A percentile compares a stretch with the other conserved stretches of the same genome.
Evolutionary conservation across 1,139 yeast species (phyloP).

Genomic region (Yueomyces sp.): DNA sequence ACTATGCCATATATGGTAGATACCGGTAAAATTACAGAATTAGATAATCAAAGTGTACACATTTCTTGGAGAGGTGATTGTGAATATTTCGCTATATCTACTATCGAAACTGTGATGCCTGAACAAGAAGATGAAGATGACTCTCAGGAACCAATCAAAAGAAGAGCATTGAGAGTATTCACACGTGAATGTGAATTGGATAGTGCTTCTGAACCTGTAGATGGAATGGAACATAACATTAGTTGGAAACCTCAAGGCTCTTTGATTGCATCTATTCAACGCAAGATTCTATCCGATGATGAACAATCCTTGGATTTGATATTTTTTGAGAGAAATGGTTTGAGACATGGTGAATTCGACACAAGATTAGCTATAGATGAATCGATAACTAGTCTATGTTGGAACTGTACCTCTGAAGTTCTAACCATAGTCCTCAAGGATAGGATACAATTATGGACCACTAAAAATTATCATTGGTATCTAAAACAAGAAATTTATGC

Average conservation of each 20-base stretch:
- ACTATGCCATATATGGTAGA: slow-evolving; percentile 71
- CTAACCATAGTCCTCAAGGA: slow-evolving; percentile 53
- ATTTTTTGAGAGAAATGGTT: slow-evolving; percentile 87
- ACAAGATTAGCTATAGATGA: slow-evolving; percentile 47
- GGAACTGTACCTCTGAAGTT: slow-evolving; percentile 79
- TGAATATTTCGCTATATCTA: slow-evolving; percentile 60
- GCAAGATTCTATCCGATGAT: slow-evolving; percentile 27
- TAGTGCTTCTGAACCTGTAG: slow-evolving; percentile 84
- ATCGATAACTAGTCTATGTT: slow-evolving; percentile 41
- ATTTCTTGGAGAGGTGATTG: slow-evolving; percentile 96
- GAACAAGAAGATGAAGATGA: slow-evolving; percentile 16
- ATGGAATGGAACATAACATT: slow-evolving; percentile 58
- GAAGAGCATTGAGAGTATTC: slow-evolving; percentile 80
- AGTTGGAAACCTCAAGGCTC: slow-evolving; percentile 93
- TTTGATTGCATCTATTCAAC: slow-evolving; percentile 70
- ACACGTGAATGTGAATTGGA: slow-evolving; percentile 66
- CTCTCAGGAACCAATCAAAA: slow-evolving; percentile 27
- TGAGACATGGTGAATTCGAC: slow-evolving; percentile 78
- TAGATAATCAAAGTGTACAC: slow-evolving; percentile 34
- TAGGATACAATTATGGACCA: slow-evolving; percentile 74
- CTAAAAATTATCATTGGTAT: slow-evolving; percentile 93
- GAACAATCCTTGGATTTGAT: slow-evolving; percentile 36
- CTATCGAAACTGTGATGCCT: slow-evolving; percentile 36
- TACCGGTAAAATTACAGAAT: slow-evolving; percentile 45
- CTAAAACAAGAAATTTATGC: slow-evolving; percentile 61